These are phyloP conservation scores for Hyphodiscus hymeniophilus DNA, from an alignment of 495 filamentous ascomycete species.

Conservation along the genomic window DNA sequence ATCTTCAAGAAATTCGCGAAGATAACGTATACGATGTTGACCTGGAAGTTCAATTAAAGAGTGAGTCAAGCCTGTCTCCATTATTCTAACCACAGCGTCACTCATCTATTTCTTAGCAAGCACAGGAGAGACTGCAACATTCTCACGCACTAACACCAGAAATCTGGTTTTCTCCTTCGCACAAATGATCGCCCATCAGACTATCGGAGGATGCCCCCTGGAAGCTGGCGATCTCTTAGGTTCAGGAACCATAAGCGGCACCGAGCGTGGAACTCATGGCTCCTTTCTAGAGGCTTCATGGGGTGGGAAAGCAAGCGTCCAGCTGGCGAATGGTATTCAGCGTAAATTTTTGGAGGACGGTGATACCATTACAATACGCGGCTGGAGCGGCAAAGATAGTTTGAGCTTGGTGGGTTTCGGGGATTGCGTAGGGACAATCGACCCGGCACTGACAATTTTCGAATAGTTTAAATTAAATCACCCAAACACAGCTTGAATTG, in stretches of 20 bases:
- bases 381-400: background rate
- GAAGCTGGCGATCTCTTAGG: background rate
- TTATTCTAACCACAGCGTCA: too few relatives aligned
- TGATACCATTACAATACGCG: background rate
- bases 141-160: too few relatives aligned
- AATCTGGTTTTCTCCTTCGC: too few relatives aligned
- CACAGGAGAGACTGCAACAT: too few relatives aligned
- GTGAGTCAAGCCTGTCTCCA: too few relatives aligned
- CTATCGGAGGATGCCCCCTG: background rate
- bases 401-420: constrained; percentile 1
- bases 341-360: constrained; percentile 4
- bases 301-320: background rate
- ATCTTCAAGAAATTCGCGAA: background rate
- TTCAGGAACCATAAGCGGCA: background rate
- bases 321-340: background rate
- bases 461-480: too few relatives aligned
- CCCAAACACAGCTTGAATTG: too few relatives aligned
- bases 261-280: background rate
- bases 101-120: too few relatives aligned
- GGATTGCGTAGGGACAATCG: background rate
- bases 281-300: background rate
- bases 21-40: too few relatives aligned
- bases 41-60: too few relatives aligned
- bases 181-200: background rate
- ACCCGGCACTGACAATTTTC: background rate